Evolutionary conservation across 768 basidiomycete species (phyloP), one percentile per base, ranked within the genome.

Genomic region (Punctularia strigosozonata): DNA sequence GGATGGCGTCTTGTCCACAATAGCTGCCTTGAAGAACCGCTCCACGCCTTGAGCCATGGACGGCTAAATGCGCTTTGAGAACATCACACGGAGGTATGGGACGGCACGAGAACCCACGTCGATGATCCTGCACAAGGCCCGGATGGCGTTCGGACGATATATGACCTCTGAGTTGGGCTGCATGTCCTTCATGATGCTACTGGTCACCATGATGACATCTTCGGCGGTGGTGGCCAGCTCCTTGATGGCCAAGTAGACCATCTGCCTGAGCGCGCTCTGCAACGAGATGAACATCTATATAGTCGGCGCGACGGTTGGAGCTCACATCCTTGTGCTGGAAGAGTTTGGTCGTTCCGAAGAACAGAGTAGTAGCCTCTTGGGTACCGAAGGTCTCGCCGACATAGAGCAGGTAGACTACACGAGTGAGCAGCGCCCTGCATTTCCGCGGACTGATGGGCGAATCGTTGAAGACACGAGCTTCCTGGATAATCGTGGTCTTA

Each of bases 161-260:
- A 99, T 90, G 52, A 98, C 94, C 61, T 99, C 95, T 36, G 90
- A 82, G 56, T 95, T 97, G 39, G 92, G 85, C 53, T 99, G 95
- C 90, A 98, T 99, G 55, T 99, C 95, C 68, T 98, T 98, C 92
- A 95, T 95, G 59, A 99, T 97, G 53, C 90, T 95, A 58, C 82
- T 87, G 7, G 95, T 99, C 45, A 97, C 92, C 90, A 99, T 99
- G 50, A 99, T 95, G 21, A 98, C 90, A 68, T 98, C 94, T 60
- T 99, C 91, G 13, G 95, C 89, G n/a, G 84, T 82, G 25, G 75
- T 79, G 21, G 91, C 83, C 8, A 99, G 73, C 60, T 99, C 95
- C 66, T 98, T 99, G 66, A 99, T 97, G 37, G 94, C 86, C 43
- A 99, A 72, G 65, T 99, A 99, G 19, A 99, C 92, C 66, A 91